Percentiles rank a stretch among this genome's conserved stretches.
Conservation (phyloP, 2,329 filamentous ascomycete species). For the Botrytis pseudocinerea region DNA sequence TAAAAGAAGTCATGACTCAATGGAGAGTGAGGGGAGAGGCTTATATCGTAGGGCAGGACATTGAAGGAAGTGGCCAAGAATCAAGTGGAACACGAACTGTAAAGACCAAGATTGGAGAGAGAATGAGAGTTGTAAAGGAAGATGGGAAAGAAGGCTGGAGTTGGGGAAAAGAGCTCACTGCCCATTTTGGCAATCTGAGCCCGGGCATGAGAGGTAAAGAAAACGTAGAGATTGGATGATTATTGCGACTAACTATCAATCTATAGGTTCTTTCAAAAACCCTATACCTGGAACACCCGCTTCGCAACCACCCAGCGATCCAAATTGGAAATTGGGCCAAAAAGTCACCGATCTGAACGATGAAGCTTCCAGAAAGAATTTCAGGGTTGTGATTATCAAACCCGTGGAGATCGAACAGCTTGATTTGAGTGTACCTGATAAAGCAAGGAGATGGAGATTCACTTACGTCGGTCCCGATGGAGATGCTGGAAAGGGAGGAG, state of each 20-base stretch:
- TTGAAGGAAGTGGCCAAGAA: constrained; percentile 52
- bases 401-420: constrained; percentile 67
- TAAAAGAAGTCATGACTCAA: constrained; percentile 68
- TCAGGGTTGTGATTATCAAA: constrained; percentile 81
- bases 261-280: constrained; percentile 50
- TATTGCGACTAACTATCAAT: background rate
- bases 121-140: constrained; percentile 59
- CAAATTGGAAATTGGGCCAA: constrained; percentile 53
- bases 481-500: constrained; percentile 48
- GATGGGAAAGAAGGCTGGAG: constrained; percentile 52
- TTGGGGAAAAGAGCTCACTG: constrained; percentile 77
- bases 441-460: constrained; percentile 58
- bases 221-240: constrained; percentile 37
- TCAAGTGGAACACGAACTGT: constrained; percentile 56
- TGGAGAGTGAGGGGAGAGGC: constrained; percentile 81
- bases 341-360: constrained; percentile 66
- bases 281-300: constrained; percentile 67
- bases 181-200: constrained; percentile 85
- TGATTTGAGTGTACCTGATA: constrained; percentile 60
- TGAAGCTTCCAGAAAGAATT: constrained; percentile 60
- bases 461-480: constrained; percentile 50
- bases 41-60: constrained; percentile 72
- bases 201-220: constrained; percentile 69
- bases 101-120: constrained; percentile 57
- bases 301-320: constrained; percentile 49